phyloP scores from a whole-genome alignment of 805 yeast genomes.

The Lipomyces anomalus region DNA sequence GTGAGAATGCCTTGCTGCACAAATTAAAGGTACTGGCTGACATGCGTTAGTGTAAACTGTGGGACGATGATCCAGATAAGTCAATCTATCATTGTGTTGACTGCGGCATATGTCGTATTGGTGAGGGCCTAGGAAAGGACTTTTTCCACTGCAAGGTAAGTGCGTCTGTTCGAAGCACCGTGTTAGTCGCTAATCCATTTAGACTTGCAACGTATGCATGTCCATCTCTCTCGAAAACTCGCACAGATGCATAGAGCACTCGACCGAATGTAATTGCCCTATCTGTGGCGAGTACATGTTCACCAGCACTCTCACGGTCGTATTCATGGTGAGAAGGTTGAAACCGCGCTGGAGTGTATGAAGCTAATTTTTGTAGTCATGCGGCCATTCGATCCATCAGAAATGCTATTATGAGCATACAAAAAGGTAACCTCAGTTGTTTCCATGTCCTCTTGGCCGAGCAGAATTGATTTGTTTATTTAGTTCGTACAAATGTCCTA shows the following conservation, averaged over 20 bases:
- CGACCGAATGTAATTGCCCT: slow-evolving; percentile 89
- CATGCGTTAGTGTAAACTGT: slow-evolving; percentile 58
- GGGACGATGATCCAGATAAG: slow-evolving; percentile 69
- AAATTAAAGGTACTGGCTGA: neutral
- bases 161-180: too few species aligned
- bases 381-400: slow-evolving; percentile 94
- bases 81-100: slow-evolving; percentile 87
- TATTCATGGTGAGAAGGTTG: slow-evolving; percentile 52
- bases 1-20: too few species aligned
- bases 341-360: neutral
- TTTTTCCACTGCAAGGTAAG: slow-evolving; percentile 72
- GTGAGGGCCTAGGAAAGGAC: slow-evolving; percentile 81
- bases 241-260: slow-evolving; percentile 78
- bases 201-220: slow-evolving; percentile 78
- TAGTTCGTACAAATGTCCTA: slow-evolving; percentile 84
- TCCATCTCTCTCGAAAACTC: slow-evolving; percentile 69
- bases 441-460: neutral
- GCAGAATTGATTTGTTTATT: neutral
- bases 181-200: too few species aligned
- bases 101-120: slow-evolving; percentile 89
- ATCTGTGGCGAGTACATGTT: slow-evolving; percentile 89
- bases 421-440: slow-evolving; percentile 30
- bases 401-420: slow-evolving; percentile 73
- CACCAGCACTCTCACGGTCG: slow-evolving; percentile 73
- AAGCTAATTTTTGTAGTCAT: too few species aligned